phyloP scores from a whole-genome alignment of 208 protist species.

The Trypanosoma vivax region DNA sequence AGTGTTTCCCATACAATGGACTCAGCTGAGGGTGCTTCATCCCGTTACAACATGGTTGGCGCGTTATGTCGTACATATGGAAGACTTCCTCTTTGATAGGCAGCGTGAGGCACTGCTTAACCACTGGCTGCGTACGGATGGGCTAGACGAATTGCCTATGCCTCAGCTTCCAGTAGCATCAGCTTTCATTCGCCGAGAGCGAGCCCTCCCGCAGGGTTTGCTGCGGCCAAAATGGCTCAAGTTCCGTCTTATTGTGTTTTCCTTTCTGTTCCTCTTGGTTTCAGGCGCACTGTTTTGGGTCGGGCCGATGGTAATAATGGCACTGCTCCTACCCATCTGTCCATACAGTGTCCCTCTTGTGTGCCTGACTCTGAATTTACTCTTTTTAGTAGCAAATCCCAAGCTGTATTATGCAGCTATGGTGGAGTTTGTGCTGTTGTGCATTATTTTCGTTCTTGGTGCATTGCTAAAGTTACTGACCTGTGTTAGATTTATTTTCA shows the following conservation, averaged over 20 bases:
- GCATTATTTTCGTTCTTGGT: slow-evolving; percentile 4
- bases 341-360: slow-evolving; percentile 12
- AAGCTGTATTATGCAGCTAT: slow-evolving; percentile 5
- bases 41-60: slow-evolving; percentile 33
- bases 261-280: slow-evolving; percentile 40
- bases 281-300: slow-evolving; percentile 36
- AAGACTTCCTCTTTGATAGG: slow-evolving; percentile 59
- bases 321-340: slow-evolving; percentile 9
- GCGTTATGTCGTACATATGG: slow-evolving; percentile 36
- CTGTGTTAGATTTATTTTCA: not conserved
- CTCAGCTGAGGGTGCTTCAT: slow-evolving; percentile 38
- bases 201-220: slow-evolving; percentile 18
- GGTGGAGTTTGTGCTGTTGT: slow-evolving; percentile 4
- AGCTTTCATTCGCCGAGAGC: slow-evolving; percentile 39
- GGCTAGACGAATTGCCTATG: slow-evolving; percentile 28
- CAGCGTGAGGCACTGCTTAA: slow-evolving; percentile 32
- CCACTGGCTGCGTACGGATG: slow-evolving; percentile 25
- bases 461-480: slow-evolving; percentile 3
- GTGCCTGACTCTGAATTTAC: slow-evolving; percentile 10
- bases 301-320: slow-evolving; percentile 27
- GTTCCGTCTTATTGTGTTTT: slow-evolving; percentile 38
- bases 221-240: slow-evolving; percentile 22
- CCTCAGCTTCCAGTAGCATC: slow-evolving; percentile 22
- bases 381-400: slow-evolving; percentile 18
- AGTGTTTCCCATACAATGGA: slow-evolving; percentile 39